phyloP scores from a whole-genome alignment of 2,329 filamentous ascomycete genomes.

The Trichophyton schoenleinii region DNA sequence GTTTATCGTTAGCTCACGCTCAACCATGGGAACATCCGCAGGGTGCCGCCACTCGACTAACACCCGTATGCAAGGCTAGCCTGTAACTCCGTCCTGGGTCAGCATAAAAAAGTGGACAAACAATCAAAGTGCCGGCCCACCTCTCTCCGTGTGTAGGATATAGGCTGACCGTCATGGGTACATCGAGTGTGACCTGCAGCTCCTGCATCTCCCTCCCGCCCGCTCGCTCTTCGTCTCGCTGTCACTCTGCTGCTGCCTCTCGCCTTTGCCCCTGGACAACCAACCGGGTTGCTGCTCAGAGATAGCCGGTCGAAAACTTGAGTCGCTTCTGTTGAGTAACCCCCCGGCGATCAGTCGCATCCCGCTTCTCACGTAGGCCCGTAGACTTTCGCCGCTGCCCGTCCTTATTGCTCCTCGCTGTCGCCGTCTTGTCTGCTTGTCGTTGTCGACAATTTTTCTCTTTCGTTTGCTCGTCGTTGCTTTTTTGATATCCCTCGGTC shows the following conservation, averaged over 20 bases:
- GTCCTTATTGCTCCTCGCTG: background rate
- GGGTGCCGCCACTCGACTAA: background rate
- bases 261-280: background rate
- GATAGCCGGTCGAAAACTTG: slow-evolving; percentile 3
- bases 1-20: background rate
- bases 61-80: background rate
- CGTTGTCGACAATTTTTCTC: background rate
- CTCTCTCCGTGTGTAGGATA: background rate
- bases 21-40: slow-evolving; percentile 1
- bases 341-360: background rate
- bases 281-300: background rate
- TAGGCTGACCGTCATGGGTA: background rate
- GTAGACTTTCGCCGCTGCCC: background rate
- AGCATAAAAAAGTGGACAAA: background rate
- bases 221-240: background rate
- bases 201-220: background rate
- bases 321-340: background rate
- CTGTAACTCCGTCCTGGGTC: background rate
- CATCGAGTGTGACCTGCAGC: background rate
- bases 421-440: too few relatives aligned
- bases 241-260: background rate
- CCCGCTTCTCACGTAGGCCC: background rate
- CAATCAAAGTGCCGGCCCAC: background rate
- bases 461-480: background rate
- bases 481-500: background rate